Evolutionary conservation across 1,284 basidiomycete genomes (phyloP), one percentile per base, ranked within the genome.

Genomic region (Leucoagaricus sp.): DNA sequence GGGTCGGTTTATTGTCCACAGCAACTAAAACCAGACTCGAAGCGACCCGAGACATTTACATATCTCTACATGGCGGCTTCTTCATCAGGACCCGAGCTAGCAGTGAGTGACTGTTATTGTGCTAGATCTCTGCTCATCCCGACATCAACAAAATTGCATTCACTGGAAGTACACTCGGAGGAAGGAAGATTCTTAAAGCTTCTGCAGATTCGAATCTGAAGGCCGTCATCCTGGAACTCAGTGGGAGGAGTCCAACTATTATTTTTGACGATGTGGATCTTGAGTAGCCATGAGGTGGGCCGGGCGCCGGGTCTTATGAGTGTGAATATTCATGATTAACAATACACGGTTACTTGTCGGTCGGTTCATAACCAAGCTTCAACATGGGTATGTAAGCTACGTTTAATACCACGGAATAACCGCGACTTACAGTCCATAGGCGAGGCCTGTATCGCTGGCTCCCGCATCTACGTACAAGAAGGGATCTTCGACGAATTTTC

Each of bases 251-350:
- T 54, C 91, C 93, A 25, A 91, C 86, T 67, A 82, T 91, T 66
- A 79, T 91, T 58, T 89, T 86, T 61, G 79, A 90, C 60, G 88
- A 91, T 65, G 86, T 84, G 0, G 80, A 89, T 64, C 63, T 95
- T 36, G 88, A 93, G 1, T 82, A 91, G 90, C 93, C 25, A 81
- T 93, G 47, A 81, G 86, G 62, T 96, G 93, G 91, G 82, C 92
- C 9, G 75, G 85, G 0, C 82, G 83, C 69, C 92, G 91, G 58
- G 86, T 96, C 67, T 94, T 87, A 87, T 90, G 58, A 63, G 82
- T 75, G 48, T 3, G 19, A 2, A 2, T 13, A 2, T 12, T 47
- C 25, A 15, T 40, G 12, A n/a, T n/a, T n/a, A n/a, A n/a, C n/a
- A n/a, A n/a, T n/a, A n/a, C n/a, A n/a, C n/a, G n/a, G n/a, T n/a